phyloP scores from a whole-genome alignment of 2,329 filamentous ascomycete species.

The Cordyceps militaris region DNA sequence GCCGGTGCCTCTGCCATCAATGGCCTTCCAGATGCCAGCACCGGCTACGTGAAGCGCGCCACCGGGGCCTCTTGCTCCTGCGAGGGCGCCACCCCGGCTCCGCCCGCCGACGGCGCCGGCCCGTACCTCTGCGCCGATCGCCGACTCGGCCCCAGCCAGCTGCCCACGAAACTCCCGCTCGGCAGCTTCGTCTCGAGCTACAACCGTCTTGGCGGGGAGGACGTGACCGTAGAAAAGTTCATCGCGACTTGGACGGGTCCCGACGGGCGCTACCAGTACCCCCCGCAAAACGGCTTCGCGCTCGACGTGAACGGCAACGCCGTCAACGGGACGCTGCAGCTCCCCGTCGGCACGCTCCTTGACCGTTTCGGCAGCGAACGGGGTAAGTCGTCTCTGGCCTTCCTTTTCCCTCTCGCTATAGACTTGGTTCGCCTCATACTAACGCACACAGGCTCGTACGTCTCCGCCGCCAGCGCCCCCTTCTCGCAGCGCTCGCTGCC shows the following conservation, averaged over 20 bases:
- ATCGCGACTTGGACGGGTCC: conserved; percentile 27
- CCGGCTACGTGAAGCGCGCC: not conserved
- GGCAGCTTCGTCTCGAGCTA: conserved; percentile 25
- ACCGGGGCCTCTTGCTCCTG: conserved; percentile 17
- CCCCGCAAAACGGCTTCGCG: conserved; percentile 35
- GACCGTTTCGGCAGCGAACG: conserved; percentile 42
- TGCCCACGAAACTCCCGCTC: conserved; percentile 30
- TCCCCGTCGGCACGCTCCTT: conserved; percentile 34
- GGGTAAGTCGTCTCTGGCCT: conserved; percentile 20
- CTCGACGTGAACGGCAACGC: conserved; percentile 26
- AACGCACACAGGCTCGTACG: conserved; percentile 23
- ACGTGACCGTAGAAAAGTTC: conserved; percentile 27
- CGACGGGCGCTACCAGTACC: conserved; percentile 29
- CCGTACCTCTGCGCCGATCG: conserved; percentile 30
- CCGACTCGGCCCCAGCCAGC: conserved; percentile 29
- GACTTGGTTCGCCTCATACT: not conserved
- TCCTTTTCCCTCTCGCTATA: not conserved
- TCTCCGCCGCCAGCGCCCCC: conserved; percentile 37
- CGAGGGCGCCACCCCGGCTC: conserved; percentile 14
- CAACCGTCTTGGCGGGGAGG: conserved; percentile 29
- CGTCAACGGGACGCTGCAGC: conserved; percentile 34
- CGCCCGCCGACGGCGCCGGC: not conserved
- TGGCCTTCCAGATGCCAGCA: not conserved
- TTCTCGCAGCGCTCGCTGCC: conserved; percentile 41
- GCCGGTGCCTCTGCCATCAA: not conserved